Evolutionary conservation across 192 early-diverging fungal genomes (phyloP), one percentile per base, ranked within the genome.

Genomic region (Backusella tarrabulga): DNA sequence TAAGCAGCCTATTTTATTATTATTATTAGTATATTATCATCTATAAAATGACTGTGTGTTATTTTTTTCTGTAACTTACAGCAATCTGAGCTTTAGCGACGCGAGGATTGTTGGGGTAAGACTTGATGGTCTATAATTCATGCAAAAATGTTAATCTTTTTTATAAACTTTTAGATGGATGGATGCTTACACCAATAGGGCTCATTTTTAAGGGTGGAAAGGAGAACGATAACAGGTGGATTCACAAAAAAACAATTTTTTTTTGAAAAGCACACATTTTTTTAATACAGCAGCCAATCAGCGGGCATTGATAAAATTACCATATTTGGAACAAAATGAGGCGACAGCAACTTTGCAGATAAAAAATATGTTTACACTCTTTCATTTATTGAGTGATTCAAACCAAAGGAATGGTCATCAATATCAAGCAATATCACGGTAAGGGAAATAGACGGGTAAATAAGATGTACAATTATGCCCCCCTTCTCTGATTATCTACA

Each of bases 61-160:
- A n/a, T 19, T 54, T 54, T 12, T 63, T 29, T 29, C 23, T 46
- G 29, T 19, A 21, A 54, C 75, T 74, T 73, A 77, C 80, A 54
- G 87, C 87, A 82, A 92, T 86, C 34, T 82, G 78, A 78, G 88
- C 86, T 81, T 91, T 87, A 76, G 83, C 85, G 78, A 90, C 89
- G 68, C 93, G 90, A 76, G 89, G 87, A 88, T 93, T 94, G 84
- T 91, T 84, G 73, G 92, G 89, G 83, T 94, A 88, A 52, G 86
- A 80, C 79, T 87, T 86, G 81, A 74, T 79, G 35, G 83, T 89
- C 86, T 89, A 79, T 46, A 34, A 73, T 73, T 71, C 36, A 71
- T 41, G 23, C 71, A 72, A 77, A 54, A 56, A 14, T 11, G 6
- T 23, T 41, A 46, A 4, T 23, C 11, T 70, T 26, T 40, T 46